Evolutionary conservation across 495 filamentous ascomycete genomes (phyloP), one percentile per base, ranked within the genome.

Genomic region (Aspergillus sclerotioniger): DNA sequence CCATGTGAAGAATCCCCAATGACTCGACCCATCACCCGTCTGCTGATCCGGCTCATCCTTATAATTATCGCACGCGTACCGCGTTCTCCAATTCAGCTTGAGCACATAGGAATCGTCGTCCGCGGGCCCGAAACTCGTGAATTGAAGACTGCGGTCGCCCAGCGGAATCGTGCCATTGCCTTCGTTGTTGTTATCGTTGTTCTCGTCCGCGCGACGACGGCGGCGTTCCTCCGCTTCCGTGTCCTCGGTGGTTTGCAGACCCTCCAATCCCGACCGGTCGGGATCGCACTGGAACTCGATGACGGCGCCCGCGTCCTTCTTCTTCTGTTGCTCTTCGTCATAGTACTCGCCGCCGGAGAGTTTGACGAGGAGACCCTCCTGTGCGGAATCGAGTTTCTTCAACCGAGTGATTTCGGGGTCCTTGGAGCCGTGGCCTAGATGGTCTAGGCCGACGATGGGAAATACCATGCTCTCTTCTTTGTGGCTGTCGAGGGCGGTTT

Each of bases 1-100:
- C 94, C 94, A 98, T 9, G 94, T 96, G 69, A 98, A 97, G 75
- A 96, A 93, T 0, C 95, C 94, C 95, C 93, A 98, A 50, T 72
- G 70, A 33, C 62, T 67, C 4, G 69, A 74, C 20, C 63, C 48
- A 4, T 63, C 66, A 12, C 69, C 25, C 2, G 25, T 25, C 25
- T 25, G 25, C 25, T 25, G 71, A n/a, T 76, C 76, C n/a, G 77
- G 79, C 6, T 72, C 75, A 29, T 73, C 68, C 49, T 68, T 56
- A 47, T 76, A 75, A 25, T 76, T 75, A 60, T 91, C 86, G 71
- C 94, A 98, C 0, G 88, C 93, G 66, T 89, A 85, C 66, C 91
- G 89, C 12, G 94, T 96, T 60, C 75, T 72, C 94, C 94, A 98
- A 58, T 87, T 82, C 65, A 98, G 68, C 52, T 80, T 80, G 54